Percentiles rank a stretch among this genome's conserved stretches.
Evolutionary conservation across 225 moss, liverwort and hornwort species (phyloP).

Genomic region (Anthoceros angustus): DNA sequence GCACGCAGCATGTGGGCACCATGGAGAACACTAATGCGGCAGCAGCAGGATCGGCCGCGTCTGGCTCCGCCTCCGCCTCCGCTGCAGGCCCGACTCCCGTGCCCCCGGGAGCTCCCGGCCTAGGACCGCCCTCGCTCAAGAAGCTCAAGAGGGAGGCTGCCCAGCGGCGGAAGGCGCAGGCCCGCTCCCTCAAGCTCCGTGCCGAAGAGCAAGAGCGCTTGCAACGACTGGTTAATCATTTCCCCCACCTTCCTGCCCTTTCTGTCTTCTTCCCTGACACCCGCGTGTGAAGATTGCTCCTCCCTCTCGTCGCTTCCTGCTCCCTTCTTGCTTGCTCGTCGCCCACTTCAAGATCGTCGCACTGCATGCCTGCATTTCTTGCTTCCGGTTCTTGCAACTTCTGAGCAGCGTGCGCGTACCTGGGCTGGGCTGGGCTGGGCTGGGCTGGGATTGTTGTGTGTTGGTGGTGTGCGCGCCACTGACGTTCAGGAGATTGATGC

Average conservation of each 20-base stretch:
- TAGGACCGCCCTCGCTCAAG: constrained; percentile 8
- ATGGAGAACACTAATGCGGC: neutral
- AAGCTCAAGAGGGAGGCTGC: constrained; percentile 19
- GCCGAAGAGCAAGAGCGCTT: constrained; percentile 53
- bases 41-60: neutral
- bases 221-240: constrained; percentile 41
- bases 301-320: too few relatives aligned
- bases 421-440: neutral
- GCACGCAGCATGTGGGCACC: neutral
- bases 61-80: neutral
- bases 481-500: constrained; percentile 59
- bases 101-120: neutral
- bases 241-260: constrained; percentile 11
- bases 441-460: neutral
- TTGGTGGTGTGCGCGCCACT: neutral
- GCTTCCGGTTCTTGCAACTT: too few relatives aligned
- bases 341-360: too few relatives aligned
- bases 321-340: too few relatives aligned
- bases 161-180: constrained; percentile 15
- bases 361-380: too few relatives aligned
- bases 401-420: neutral
- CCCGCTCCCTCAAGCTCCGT: constrained; percentile 27
- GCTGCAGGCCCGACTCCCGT: neutral
- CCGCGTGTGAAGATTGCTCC: too few relatives aligned
- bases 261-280: neutral